These are phyloP conservation scores for Binderoboletus segoi DNA, from an alignment of 1,284 basidiomycete genomes.

Conservation along the genomic window DNA sequence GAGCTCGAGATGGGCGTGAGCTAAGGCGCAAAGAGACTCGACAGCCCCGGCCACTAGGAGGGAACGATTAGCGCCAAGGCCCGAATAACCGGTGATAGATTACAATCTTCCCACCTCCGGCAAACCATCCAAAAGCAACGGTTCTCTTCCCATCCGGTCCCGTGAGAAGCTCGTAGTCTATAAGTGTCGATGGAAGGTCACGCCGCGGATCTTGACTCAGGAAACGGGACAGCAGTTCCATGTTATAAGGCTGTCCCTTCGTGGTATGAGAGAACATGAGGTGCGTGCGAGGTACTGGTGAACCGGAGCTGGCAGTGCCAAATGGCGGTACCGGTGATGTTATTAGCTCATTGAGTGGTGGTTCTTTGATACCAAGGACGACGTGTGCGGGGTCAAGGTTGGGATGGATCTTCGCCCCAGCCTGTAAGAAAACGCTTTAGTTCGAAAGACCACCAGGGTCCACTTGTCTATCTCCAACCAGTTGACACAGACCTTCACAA, in stretches of 20 bases:
- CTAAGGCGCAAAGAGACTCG: conserved; percentile 79
- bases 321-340: conserved; percentile 42
- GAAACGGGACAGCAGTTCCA: conserved; percentile 72
- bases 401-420: conserved; percentile 68
- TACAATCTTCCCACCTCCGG: conserved; percentile 61
- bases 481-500: conserved; percentile 56
- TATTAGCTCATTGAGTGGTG: conserved; percentile 66
- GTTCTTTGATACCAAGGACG: conserved; percentile 87
- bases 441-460: conserved; percentile 1
- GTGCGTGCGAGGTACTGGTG: conserved; percentile 56
- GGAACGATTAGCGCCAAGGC: conserved; percentile 4
- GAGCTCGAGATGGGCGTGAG: conserved; percentile 73
- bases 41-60: conserved; percentile 76
- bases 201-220: conserved; percentile 36
- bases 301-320: conserved; percentile 17
- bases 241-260: conserved; percentile 87
- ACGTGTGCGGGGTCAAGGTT: conserved; percentile 71
- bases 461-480: not conserved
- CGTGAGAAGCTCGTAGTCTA: conserved; percentile 86
- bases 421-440: conserved; percentile 48
- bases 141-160: conserved; percentile 68
- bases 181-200: conserved; percentile 51
- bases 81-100: not conserved
- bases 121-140: conserved; percentile 88
- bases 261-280: conserved; percentile 91